A percentile compares a stretch with the other conserved stretches of the same genome.
These are phyloP conservation scores for Fusarium phyllophilum DNA, from an alignment of 2,329 filamentous ascomycete genomes.

Conservation along the genomic window DNA sequence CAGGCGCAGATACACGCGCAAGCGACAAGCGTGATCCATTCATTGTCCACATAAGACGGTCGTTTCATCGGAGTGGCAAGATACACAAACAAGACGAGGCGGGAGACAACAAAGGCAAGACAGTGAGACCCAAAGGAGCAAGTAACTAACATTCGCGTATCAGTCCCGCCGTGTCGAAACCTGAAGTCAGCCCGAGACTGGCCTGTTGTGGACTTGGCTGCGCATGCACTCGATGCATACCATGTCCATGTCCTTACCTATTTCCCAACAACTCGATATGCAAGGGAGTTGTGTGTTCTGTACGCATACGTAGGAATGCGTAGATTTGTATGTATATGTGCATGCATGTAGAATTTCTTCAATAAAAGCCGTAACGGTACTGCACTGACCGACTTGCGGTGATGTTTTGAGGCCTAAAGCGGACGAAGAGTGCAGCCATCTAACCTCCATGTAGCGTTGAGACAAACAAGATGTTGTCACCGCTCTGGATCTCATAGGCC, in stretches of 20 bases:
- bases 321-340: slow-evolving; percentile 7
- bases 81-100: slow-evolving; percentile 14
- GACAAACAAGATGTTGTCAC: slow-evolving; percentile 94
- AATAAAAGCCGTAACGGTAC: slow-evolving; percentile 15
- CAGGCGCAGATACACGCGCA: slow-evolving; percentile 1
- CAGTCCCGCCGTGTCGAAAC: slow-evolving; percentile 13
- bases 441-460: slow-evolving; percentile 95
- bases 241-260: slow-evolving; percentile 7
- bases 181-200: slow-evolving; percentile 33
- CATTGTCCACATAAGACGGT: slow-evolving; percentile 2
- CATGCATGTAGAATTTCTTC: slow-evolving; percentile 32
- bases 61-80: slow-evolving; percentile 40
- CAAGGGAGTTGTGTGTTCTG: slow-evolving; percentile 33
- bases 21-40: neutral
- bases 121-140: neutral
- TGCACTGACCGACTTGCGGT: slow-evolving; percentile 18
- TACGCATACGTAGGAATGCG: slow-evolving; percentile 13
- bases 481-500: slow-evolving; percentile 81
- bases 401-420: slow-evolving; percentile 4
- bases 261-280: slow-evolving; percentile 31
- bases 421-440: slow-evolving; percentile 10
- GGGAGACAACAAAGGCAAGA: slow-evolving; percentile 18
- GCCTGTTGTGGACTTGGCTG: slow-evolving; percentile 18
- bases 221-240: slow-evolving; percentile 28
- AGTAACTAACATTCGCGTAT: slow-evolving; percentile 20